phyloP scores from a whole-genome alignment of 164 flowering plant species.

The Sextonia rubra region DNA sequence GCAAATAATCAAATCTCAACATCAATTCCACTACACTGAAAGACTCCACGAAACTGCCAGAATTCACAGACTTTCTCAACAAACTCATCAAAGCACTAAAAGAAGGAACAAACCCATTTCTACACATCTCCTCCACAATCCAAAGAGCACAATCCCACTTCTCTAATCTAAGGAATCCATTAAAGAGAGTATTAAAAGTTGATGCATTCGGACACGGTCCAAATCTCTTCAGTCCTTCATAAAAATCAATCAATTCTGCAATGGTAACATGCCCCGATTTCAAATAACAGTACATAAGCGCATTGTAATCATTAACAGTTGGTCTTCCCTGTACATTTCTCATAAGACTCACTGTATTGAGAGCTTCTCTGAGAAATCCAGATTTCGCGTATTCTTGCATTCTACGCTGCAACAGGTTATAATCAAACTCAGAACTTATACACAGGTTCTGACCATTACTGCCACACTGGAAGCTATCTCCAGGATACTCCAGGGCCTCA shows the following conservation, averaged over 20 bases:
- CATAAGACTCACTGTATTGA: conserved; percentile 30
- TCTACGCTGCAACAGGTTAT: conserved; percentile 2
- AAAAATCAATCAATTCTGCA: conserved; percentile 22
- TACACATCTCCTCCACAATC: conserved; percentile 35
- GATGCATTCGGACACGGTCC: conserved; percentile 39
- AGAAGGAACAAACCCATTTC: conserved; percentile 39
- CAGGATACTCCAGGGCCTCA: conserved; percentile 8
- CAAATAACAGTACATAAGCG: conserved; percentile 34
- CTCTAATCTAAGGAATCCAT: conserved; percentile 32
- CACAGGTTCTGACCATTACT: conserved; percentile 1
- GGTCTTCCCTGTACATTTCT: conserved; percentile 29
- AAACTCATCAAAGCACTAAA: conserved; percentile 23
- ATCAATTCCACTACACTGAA: conserved; percentile 33
- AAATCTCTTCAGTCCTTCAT: conserved; percentile 29
- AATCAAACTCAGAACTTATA: background rate
- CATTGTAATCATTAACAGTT: conserved; percentile 38
- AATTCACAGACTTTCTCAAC: conserved; percentile 25
- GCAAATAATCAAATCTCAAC: conserved; percentile 28
- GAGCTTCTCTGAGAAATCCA: conserved; percentile 28
- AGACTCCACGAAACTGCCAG: conserved; percentile 21
- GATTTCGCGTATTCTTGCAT: conserved; percentile 30
- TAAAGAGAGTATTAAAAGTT: conserved; percentile 38
- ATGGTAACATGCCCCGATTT: conserved; percentile 22
- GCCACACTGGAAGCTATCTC: too few species aligned
- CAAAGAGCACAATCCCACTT: conserved; percentile 17